Conservation (phyloP, 2,329 filamentous ascomycete genomes). For the Nakataea oryzae region DNA sequence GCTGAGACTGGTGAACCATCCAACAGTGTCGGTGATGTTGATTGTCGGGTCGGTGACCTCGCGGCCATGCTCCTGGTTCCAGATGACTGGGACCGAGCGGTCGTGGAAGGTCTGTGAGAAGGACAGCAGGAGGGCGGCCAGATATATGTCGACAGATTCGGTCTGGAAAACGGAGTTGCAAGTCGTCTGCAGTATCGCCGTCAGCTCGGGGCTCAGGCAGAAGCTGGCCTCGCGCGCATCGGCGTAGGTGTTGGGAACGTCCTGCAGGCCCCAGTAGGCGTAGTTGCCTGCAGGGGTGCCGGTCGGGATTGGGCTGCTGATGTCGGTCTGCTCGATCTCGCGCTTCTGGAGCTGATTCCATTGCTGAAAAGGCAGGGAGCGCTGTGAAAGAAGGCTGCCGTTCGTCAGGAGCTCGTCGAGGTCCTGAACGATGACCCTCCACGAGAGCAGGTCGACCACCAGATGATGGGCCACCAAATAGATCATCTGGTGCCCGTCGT, state of each 20-base stretch:
- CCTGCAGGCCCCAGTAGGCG: conserved; percentile 35
- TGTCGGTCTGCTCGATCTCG: conserved; percentile 20
- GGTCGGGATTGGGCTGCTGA: conserved; percentile 24
- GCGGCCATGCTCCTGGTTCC: conserved; percentile 42
- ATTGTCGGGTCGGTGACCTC: conserved; percentile 30
- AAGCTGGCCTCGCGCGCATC: conserved; percentile 31
- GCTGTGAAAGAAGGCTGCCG: conserved; percentile 31
- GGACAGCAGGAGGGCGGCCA: conserved; percentile 42
- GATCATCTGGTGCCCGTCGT: conserved; percentile 33
- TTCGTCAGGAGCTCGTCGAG: conserved; percentile 35
- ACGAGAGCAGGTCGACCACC: conserved; percentile 38
- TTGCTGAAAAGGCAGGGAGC: conserved; percentile 34
- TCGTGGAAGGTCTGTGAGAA: conserved; percentile 46
- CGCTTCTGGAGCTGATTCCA: conserved; percentile 37
- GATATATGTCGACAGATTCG: conserved; percentile 41
- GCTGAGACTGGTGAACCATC: conserved; percentile 49
- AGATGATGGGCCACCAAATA: conserved; percentile 41
- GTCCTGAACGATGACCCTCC: conserved; percentile 38
- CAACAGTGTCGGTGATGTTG: conserved; percentile 46
- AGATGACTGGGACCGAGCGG: conserved; percentile 37
- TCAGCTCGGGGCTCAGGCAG: conserved; percentile 28
- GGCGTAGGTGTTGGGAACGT: conserved; percentile 31
- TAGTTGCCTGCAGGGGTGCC: conserved; percentile 26
- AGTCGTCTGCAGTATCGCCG: conserved; percentile 27
- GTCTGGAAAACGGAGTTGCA: conserved; percentile 37